phyloP scores from a whole-genome alignment of 352 stramenopile genomes.

The Globisporangium polare region DNA sequence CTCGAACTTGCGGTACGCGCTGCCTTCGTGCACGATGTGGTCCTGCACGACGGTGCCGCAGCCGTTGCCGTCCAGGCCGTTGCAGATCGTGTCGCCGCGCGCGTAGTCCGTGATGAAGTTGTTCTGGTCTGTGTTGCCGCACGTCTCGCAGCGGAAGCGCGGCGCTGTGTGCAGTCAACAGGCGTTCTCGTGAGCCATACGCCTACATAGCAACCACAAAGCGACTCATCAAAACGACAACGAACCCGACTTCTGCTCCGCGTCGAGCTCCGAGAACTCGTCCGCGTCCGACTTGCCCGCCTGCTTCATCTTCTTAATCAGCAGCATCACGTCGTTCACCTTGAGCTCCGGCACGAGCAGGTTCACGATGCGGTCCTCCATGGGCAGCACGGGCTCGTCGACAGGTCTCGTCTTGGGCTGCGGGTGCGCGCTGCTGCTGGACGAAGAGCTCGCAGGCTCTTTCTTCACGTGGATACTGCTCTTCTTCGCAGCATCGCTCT shows the following conservation, averaged over 20 bases:
- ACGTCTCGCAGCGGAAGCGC: slow-evolving; percentile 82
- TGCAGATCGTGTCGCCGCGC: slow-evolving; percentile 85
- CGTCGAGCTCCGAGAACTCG: slow-evolving; percentile 83
- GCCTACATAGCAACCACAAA: neutral
- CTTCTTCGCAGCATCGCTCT: slow-evolving; percentile 37
- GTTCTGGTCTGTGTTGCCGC: slow-evolving; percentile 87
- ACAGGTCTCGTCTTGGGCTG: slow-evolving; percentile 35
- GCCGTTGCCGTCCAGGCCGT: slow-evolving; percentile 78
- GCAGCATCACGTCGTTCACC: slow-evolving; percentile 83
- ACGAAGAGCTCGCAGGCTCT: slow-evolving; percentile 19
- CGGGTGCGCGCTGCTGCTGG: slow-evolving; percentile 18
- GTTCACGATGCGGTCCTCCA: slow-evolving; percentile 88
- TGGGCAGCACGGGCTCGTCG: slow-evolving; percentile 60
- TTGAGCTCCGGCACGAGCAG: slow-evolving; percentile 82
- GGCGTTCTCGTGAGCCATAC: neutral
- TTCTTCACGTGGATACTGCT: slow-evolving; percentile 26
- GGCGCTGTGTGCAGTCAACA: slow-evolving; percentile 34
- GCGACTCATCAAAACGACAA: neutral
- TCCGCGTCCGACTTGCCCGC: slow-evolving; percentile 85
- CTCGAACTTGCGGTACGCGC: slow-evolving; percentile 96
- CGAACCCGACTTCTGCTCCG: slow-evolving; percentile 80
- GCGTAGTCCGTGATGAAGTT: slow-evolving; percentile 90
- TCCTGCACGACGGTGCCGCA: slow-evolving; percentile 95
- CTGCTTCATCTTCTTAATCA: slow-evolving; percentile 90
- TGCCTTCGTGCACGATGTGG: slow-evolving; percentile 95